Conservation (phyloP, 352 stramenopile species). For the Elongisporangium anandrum region DNA sequence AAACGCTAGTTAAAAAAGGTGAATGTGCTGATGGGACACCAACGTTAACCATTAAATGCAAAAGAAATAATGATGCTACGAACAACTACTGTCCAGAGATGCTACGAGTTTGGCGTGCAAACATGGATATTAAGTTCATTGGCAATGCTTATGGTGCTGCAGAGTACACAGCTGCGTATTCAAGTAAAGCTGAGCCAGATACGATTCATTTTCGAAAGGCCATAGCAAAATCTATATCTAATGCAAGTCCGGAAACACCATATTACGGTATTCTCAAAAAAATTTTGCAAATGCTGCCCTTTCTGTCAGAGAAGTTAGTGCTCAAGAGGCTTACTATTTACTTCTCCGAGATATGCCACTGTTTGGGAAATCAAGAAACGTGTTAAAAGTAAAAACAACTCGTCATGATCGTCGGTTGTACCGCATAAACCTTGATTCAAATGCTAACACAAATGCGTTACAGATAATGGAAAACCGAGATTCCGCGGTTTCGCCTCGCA, state of each 20-base stretch:
- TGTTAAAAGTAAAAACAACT: conserved; percentile 4
- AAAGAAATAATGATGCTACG: conserved; percentile 4
- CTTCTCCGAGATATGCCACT: neutral
- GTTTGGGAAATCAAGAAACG: conserved; percentile 6
- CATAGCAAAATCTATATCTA: conserved; percentile 9
- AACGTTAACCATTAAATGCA: neutral
- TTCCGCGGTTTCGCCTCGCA: too few relatives aligned
- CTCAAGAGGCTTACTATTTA: neutral
- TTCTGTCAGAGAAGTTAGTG: too few relatives aligned
- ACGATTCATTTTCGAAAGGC: conserved; percentile 5
- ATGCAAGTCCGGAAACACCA: neutral
- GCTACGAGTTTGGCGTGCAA: conserved; percentile 9
- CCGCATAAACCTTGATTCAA: conserved; percentile 1
- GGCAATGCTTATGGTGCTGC: conserved; percentile 19
- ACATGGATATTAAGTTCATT: conserved; percentile 24
- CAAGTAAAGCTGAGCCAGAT: conserved; percentile 21
- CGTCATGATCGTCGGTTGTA: conserved; percentile 5
- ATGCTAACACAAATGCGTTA: neutral
- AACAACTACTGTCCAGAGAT: conserved; percentile 9
- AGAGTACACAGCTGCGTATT: conserved; percentile 20
- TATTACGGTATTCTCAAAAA: neutral
- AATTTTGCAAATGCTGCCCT: conserved; percentile 8
- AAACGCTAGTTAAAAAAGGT: neutral
- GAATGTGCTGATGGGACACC: neutral
- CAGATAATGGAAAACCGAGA: too few relatives aligned